These are phyloP conservation scores for Punctularia strigosozonata DNA, from an alignment of 768 basidiomycete species.

Conservation along the genomic window DNA sequence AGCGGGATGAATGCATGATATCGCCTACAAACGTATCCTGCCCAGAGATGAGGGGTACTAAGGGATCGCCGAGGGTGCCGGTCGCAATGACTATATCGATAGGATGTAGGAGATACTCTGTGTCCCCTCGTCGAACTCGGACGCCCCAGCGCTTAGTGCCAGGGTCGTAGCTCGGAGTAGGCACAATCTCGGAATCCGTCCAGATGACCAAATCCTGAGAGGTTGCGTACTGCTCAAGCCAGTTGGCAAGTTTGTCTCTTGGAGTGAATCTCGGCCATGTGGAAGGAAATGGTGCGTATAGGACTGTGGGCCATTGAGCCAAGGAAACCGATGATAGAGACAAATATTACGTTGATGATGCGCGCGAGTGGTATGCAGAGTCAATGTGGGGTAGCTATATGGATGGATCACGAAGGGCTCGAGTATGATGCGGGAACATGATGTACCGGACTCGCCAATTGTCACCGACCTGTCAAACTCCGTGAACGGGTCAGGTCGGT, in stretches of 20 bases:
- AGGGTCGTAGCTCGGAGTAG: conserved; percentile 23
- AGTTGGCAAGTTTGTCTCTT: conserved; percentile 29
- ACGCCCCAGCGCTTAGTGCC: conserved; percentile 21
- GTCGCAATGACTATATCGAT: conserved; percentile 28
- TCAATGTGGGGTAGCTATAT: conserved; percentile 29
- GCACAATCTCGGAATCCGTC: conserved; percentile 22
- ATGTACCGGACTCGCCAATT: conserved; percentile 26
- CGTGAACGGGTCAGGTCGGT: too few relatives aligned
- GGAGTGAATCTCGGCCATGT: conserved; percentile 31
- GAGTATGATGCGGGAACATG: too few relatives aligned
- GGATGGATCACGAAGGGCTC: not conserved
- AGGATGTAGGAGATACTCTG: conserved; percentile 19
- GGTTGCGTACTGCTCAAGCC: conserved; percentile 29
- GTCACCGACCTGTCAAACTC: too few relatives aligned
- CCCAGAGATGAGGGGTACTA: conserved; percentile 17
- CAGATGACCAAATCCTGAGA: conserved; percentile 32
- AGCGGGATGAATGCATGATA: conserved; percentile 21
- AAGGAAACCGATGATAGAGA: not conserved
- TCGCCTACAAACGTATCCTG: conserved; percentile 19
- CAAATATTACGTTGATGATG: conserved; percentile 10
- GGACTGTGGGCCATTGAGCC: conserved; percentile 15
- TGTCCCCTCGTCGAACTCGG: conserved; percentile 19
- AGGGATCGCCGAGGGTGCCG: conserved; percentile 23
- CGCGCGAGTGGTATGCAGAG: conserved; percentile 23
- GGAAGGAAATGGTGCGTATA: conserved; percentile 25